Evolutionary conservation across 352 stramenopile species (phyloP).

Genomic region (Albugo laibachii): DNA sequence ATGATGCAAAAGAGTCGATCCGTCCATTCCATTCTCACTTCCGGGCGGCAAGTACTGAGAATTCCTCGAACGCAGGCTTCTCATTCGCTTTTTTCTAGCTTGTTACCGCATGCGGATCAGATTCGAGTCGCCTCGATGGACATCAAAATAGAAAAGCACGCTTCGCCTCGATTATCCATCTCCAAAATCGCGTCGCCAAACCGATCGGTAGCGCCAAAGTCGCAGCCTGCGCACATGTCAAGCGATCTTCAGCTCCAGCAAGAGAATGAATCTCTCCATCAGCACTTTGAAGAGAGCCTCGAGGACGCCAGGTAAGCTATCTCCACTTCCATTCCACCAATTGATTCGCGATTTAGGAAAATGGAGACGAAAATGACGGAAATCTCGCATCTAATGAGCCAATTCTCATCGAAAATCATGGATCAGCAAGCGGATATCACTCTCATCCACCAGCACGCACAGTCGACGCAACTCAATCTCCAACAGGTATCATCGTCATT

Average conservation of each 20-base stretch:
- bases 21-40: slow-evolving; percentile 43
- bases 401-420: slow-evolving; percentile 74
- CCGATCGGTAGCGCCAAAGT: too few species aligned
- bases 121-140: neutral
- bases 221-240: too few species aligned
- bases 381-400: slow-evolving; percentile 67
- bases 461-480: slow-evolving; percentile 51
- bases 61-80: neutral
- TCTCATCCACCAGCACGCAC: slow-evolving; percentile 45
- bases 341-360: slow-evolving; percentile 13
- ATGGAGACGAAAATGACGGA: slow-evolving; percentile 75
- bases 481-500: slow-evolving; percentile 19
- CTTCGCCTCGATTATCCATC: too few species aligned
- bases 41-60: slow-evolving; percentile 16
- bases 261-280: slow-evolving; percentile 60
- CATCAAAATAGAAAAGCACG: slow-evolving; percentile 9
- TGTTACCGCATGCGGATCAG: neutral
- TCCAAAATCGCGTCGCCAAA: too few species aligned
- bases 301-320: slow-evolving; percentile 54
- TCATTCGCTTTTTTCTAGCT: neutral
- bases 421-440: slow-evolving; percentile 65
- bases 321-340: neutral
- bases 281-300: slow-evolving; percentile 71
- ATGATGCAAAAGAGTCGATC: slow-evolving; percentile 52
- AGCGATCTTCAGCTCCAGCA: too few species aligned